Base-by-base conservation (phyloP, 2,329 filamentous ascomycete genomes). In the Cladosporium sp. region DNA sequence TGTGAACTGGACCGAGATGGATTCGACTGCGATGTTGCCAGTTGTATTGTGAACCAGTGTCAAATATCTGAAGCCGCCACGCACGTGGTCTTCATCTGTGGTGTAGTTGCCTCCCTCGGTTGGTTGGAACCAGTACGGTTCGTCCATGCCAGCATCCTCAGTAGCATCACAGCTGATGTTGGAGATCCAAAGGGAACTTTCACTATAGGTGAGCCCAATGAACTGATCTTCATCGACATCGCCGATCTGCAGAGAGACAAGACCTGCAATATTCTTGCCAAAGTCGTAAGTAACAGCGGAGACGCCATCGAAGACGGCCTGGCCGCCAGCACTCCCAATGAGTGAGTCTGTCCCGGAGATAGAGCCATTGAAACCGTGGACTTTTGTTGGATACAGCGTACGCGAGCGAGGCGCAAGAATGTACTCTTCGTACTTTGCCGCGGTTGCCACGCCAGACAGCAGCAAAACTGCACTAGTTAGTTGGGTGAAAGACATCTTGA, bases 61-160 rank as follows among this genome's bases (percentile, higher is more conserved):
- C 67, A 86, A 71, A 67, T 86, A 86, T 21, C 83, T 78, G 69
- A 86, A 86, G 0, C 83, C 83, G 5, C 84, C 84, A 11, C 84
- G 79, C 58, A 84, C 74, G 55, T 79, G 77, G 28, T 72, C 72
- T 55, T 81, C 74, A 0, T 80, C 80, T 77, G 84, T 81, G 8
- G 73, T 76, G 65, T 80, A 81, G 10, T 71, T 78, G n/a, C 76
- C 76, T 1, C 75, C 67, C 1, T 73, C 75, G 5, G 77, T 76
- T 2, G 78, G 69, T 8, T 77, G 72, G 63, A 84, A 83, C 81
- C 81, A 85, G 0, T 85, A 74, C 0, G 79, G 77, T 59, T 81
- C 78, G 57, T 85, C 83, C 12, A 82, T 77, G 3, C 73, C 76
- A 0, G 77, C 68, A 23, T 72, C 68, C 10, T 76, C 75, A 53